A percentile compares a stretch with the other conserved stretches of the same genome.
These are phyloP conservation scores for Iris macrosiphon DNA, from an alignment of 106 monocot genomes.

Conservation along the genomic window DNA sequence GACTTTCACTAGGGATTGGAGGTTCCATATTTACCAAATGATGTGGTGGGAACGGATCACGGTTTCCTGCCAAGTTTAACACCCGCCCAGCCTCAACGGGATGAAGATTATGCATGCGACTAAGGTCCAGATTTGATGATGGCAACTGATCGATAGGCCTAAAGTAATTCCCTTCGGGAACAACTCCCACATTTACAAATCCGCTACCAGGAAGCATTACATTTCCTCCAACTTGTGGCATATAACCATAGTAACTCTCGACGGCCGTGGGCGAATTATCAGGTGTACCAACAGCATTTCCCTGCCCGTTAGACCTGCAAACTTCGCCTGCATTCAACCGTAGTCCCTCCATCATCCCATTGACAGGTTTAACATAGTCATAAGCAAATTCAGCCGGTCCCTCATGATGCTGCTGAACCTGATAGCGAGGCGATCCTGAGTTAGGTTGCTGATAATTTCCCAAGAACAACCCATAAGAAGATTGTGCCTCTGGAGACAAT, in stretches of 20 bases:
- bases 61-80: constrained; percentile 14
- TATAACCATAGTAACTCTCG: constrained; percentile 6
- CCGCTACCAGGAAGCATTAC: constrained; percentile 7
- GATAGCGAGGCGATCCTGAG: neutral
- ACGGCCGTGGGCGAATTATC: neutral
- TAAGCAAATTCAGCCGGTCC: constrained; percentile 4
- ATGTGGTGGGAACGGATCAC: constrained; percentile 10
- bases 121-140: neutral
- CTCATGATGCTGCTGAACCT: neutral
- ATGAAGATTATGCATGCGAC: constrained; percentile 12
- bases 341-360: constrained; percentile 30
- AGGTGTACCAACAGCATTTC: constrained; percentile 14
- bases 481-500: no score
- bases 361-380: constrained; percentile 25
- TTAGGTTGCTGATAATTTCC: constrained; percentile 1
- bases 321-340: constrained; percentile 15
- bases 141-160: constrained; percentile 20
- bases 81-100: constrained; percentile 9
- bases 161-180: constrained; percentile 14
- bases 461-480: constrained; percentile 1
- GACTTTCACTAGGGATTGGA: constrained; percentile 10
- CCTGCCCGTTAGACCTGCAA: constrained; percentile 13
- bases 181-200: constrained; percentile 5
- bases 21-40: constrained; percentile 17
- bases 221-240: constrained; percentile 25